Base-by-base conservation (phyloP, 2,329 filamentous ascomycete species). In the Talaromyces sp. region DNA sequence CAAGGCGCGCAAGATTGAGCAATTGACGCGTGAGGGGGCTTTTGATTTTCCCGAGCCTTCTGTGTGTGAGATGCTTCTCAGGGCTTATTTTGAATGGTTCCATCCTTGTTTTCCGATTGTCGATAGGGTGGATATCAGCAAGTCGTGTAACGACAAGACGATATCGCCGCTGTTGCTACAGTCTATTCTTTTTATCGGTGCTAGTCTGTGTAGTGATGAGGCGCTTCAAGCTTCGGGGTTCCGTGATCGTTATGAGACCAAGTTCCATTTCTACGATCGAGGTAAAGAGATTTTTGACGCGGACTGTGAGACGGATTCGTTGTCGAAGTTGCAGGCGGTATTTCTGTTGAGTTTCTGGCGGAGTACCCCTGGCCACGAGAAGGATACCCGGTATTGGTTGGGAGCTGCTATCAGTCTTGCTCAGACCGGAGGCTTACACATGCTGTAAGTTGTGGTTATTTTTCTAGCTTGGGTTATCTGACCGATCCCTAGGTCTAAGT, bases 281-380 rank as follows among this genome's bases (percentile, higher is more conserved):
- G 82, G 83, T 0, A 81, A 83, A 65, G 77, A 82, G 14, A 78
- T 86, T 0, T 86, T 84, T 57, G 83, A 86, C 66, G 81, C 82
- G 0, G 84, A 84, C 31, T 83, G 79, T 71, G 84, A 86, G 69
- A 80, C 79, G 16, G 80, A 85, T 47, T 82, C 82, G 49, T 75
- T 84, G 0, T 80, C 77, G 0, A 78, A 84, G 5, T 77, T 86
- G 0, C 83, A 85, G 69, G 78, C 82, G 0, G 69, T 86, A 1
- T 85, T 86, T 68, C 71, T 86, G 35, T 78, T 86, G 75, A 85
- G 84, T 68, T 86, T 85, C 66, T 86, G 84, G 84, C 75, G 84
- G 19, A 82, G 81, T 8, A 81, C 81, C 0, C 82, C 84, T 0
- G 74, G 76, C 0, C 79, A 82, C 60, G 80, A 83, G n/a, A 77